Evolutionary conservation across 1,284 basidiomycete genomes (phyloP).

Genomic region (Tremellales sp.): DNA sequence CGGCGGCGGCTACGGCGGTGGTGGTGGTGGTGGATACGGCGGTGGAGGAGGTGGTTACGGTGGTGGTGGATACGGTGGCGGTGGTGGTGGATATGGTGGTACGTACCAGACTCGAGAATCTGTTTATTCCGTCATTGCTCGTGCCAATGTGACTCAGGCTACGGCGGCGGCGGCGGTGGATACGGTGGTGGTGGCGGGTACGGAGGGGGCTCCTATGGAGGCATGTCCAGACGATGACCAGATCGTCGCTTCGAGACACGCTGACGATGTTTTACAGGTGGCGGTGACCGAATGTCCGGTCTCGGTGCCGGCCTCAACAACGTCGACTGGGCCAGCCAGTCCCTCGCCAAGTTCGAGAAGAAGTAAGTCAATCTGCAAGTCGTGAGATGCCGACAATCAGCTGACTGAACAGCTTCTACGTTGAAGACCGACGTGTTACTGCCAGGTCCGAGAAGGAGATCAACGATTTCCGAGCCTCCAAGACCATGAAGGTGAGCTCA

Average conservation of each 20-base stretch:
- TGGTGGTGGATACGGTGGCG: slow-evolving; percentile 40
- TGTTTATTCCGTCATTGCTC: not conserved
- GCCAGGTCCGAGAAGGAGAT: slow-evolving; percentile 78
- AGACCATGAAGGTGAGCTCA: slow-evolving; percentile 75
- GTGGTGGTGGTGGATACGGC: slow-evolving; percentile 46
- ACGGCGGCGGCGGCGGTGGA: slow-evolving; percentile 29
- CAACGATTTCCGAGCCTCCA: slow-evolving; percentile 73
- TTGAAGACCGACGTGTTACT: slow-evolving; percentile 82
- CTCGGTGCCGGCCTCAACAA: slow-evolving; percentile 78
- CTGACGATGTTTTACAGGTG: slow-evolving; percentile 32
- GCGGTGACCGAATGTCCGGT: slow-evolving; percentile 73
- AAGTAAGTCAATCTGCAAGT: slow-evolving; percentile 37
- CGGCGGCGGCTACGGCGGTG: slow-evolving; percentile 50
- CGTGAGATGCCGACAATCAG: slow-evolving; percentile 52
- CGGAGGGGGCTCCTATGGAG: slow-evolving; percentile 46
- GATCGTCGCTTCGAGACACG: slow-evolving; percentile 19
- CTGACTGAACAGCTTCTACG: slow-evolving; percentile 72
- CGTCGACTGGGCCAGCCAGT: slow-evolving; percentile 74
- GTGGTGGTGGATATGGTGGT: slow-evolving; percentile 18
- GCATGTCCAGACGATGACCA: slow-evolving; percentile 30
- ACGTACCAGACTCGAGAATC: not conserved
- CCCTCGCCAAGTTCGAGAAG: slow-evolving; percentile 73
- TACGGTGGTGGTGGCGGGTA: slow-evolving; percentile 32
- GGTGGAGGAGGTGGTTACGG: slow-evolving; percentile 50
- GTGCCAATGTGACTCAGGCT: slow-evolving; percentile 4